Percentiles rank a stretch among this genome's conserved stretches.
These are phyloP conservation scores for Naegleria lovaniensis DNA, from an alignment of 208 protist species.

Conservation along the genomic window DNA sequence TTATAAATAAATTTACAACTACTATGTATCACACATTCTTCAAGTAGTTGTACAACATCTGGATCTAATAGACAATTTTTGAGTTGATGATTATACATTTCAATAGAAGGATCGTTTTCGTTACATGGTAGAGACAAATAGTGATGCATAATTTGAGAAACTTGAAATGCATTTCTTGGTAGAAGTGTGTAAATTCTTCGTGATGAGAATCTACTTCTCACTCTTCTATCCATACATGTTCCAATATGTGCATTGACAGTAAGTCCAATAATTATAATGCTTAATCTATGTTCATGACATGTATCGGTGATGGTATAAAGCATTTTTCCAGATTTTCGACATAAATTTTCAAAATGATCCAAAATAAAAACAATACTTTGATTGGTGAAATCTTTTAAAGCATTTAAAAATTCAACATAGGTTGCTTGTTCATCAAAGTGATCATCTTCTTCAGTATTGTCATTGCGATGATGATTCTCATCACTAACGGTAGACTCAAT, in stretches of 20 bases:
- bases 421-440: not conserved
- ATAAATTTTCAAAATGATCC: not conserved
- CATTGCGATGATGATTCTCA: too few relatives aligned
- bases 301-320: not conserved
- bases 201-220: not conserved
- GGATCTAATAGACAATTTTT: not conserved
- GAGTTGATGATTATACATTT: not conserved
- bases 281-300: not conserved
- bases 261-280: not conserved
- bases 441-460: not conserved
- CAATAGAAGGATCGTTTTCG: not conserved
- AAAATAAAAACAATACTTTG: not conserved
- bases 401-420: not conserved
- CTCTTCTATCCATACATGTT: not conserved
- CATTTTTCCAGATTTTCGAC: not conserved
- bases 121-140: not conserved
- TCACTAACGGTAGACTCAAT: too few relatives aligned
- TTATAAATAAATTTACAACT: not conserved
- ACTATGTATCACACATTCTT: not conserved
- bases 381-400: not conserved
- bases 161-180: not conserved
- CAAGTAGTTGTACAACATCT: not conserved
- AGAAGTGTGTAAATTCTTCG: not conserved
- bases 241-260: not conserved
- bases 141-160: not conserved